Evolutionary conservation across 2,329 filamentous ascomycete genomes (phyloP), one percentile per base, ranked within the genome.

Genomic region (Colletotrichum cuscutae): DNA sequence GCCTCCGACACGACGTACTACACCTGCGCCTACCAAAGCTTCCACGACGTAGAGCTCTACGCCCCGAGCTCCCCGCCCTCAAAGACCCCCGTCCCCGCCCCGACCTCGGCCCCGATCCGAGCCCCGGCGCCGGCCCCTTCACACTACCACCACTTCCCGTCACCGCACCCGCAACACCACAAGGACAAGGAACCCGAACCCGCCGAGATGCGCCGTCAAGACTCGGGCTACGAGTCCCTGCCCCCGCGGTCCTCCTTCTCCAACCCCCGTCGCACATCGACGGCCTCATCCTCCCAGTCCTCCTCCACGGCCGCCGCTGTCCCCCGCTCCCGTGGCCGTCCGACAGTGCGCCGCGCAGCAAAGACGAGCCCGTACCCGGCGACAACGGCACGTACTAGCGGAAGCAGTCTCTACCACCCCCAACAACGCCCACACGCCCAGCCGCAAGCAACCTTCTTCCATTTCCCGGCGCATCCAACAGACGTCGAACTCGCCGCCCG

Each of bases 181-280:
- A 56, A 59, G 24, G 61, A 73, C 37, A 37, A 37, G 26, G 71
- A 72, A 13, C 82, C 82, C 1, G 77, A 79, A 13, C 78, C 82
- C 0, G 76, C 78, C 60, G 82, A 82, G 68, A 89, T 90, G 83
- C 84, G 85, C 62, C 85, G 89, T 15, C 88, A 89, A 72, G 89
- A 91, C 77, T 90, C 89, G 0, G 89, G 89, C 42, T 90, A 91
- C 76, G 88, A 88, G 76, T 90, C 89, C 3, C 83, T 85, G 58
- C 79, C 81, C 9, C 83, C 85, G 2, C 81, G 80, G 9, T 79
- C 79, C 19, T 86, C 86, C 2, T 79, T 79, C 69, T 75, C 78
- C 2, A 75, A 77, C 24, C 79, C 79, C 7, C 80, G 84, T 1
- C 80, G 79, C 22, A 77, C 80, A 5, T 85, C 86, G 24, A 80